Conservation (phyloP, 1,139 yeast genomes). For the Maudiozyma humilis region DNA sequence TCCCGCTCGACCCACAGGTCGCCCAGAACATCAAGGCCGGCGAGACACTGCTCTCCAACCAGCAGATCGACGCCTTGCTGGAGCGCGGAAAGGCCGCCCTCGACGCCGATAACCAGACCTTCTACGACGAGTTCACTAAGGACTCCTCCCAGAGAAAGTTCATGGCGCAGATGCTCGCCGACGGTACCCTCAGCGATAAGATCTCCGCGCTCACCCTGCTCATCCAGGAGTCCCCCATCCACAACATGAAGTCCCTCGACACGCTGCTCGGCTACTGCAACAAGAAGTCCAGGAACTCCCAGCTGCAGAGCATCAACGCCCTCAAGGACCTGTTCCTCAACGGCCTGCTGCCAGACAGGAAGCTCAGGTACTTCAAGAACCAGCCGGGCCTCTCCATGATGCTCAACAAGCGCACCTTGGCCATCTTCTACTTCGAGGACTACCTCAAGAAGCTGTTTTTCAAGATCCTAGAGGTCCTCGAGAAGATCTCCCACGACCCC, state of each 20-base stretch:
- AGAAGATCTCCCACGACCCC: constrained; percentile 74
- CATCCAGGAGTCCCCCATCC: constrained; percentile 92
- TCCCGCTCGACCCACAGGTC: constrained; percentile 37
- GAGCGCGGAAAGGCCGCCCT: constrained; percentile 61
- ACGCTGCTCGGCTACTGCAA: constrained; percentile 69
- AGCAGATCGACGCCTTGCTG: constrained; percentile 48
- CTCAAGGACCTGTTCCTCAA: constrained; percentile 73
- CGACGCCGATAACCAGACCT: constrained; percentile 63
- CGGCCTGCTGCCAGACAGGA: constrained; percentile 80
- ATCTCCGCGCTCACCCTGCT: constrained; percentile 87
- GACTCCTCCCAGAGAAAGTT: constrained; percentile 82
- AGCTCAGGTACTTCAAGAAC: constrained; percentile 69
- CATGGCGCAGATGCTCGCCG: constrained; percentile 77
- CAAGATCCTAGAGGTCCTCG: constrained; percentile 56
- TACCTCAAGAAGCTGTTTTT: constrained; percentile 71
- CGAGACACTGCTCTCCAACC: constrained; percentile 39
- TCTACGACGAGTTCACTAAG: constrained; percentile 68
- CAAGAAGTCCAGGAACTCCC: constrained; percentile 89
- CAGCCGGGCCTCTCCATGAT: constrained; percentile 50
- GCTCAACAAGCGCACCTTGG: constrained; percentile 48
- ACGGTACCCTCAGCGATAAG: constrained; percentile 94
- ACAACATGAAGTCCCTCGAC: constrained; percentile 77
- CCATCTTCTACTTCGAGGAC: constrained; percentile 82
- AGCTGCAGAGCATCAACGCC: constrained; percentile 83
- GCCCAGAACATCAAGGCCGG: constrained; percentile 27